Evolutionary conservation across 2,329 filamentous ascomycete species (phyloP).

Genomic region (Clarireedia monteithiana): DNA sequence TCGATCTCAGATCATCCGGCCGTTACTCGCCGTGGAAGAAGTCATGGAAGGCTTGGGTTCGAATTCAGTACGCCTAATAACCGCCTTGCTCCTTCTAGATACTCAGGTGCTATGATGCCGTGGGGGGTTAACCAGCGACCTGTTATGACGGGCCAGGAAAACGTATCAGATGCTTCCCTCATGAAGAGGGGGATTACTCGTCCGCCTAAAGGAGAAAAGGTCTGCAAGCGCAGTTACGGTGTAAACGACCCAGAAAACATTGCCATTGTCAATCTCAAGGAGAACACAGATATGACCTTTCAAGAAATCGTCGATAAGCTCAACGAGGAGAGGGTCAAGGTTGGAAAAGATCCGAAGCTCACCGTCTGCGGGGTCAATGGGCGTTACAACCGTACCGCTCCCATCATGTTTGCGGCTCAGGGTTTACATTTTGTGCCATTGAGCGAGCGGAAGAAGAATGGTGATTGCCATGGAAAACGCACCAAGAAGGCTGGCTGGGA

Average conservation of each 20-base stretch:
- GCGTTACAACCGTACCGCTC: slow-evolving; percentile 28
- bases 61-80: slow-evolving; percentile 5
- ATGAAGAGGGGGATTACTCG: slow-evolving; percentile 21
- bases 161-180: slow-evolving; percentile 20
- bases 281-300: slow-evolving; percentile 16
- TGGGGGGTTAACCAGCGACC: slow-evolving; percentile 19
- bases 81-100: slow-evolving; percentile 14
- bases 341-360: slow-evolving; percentile 17
- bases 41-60: not conserved
- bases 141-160: slow-evolving; percentile 9
- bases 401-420: slow-evolving; percentile 22
- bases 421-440: slow-evolving; percentile 23
- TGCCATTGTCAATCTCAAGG: slow-evolving; percentile 25
- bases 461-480: not conserved
- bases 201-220: slow-evolving; percentile 8
- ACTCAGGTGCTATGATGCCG: slow-evolving; percentile 15
- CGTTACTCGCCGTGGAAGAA: not conserved
- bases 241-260: slow-evolving; percentile 29
- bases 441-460: slow-evolving; percentile 12
- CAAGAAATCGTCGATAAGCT: slow-evolving; percentile 18
- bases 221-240: slow-evolving; percentile 23
- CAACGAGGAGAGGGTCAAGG: slow-evolving; percentile 17
- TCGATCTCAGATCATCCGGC: not conserved
- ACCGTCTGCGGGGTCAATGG: slow-evolving; percentile 19
- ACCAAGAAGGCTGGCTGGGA: slow-evolving; percentile 12